Base-by-base conservation (phyloP, 768 basidiomycete species). In the Tylopilus balloui region DNA sequence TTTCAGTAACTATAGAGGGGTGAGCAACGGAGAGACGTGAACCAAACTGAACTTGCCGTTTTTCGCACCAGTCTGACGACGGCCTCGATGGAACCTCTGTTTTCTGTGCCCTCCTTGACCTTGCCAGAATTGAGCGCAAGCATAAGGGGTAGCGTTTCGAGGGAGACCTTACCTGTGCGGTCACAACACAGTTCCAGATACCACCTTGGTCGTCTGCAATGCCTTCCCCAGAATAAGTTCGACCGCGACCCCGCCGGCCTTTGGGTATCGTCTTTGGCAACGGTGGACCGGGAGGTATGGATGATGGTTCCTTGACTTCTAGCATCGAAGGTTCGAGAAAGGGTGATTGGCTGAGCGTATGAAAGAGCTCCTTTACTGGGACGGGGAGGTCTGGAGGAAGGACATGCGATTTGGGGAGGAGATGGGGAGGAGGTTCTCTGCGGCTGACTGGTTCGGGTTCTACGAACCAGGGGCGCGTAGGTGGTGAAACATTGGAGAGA, bases 91-190 rank as follows among this genome's bases (percentile, higher is more conserved):
- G 83, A 79, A 6, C 88, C 90, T 58, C 83, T 77, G 47, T 78
- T 81, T 71, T 92, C 88, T 7, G 86, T 86, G 9, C 89, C 89
- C 57, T 89, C 86, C 63, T 89, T 92, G 42, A 92, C 87, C 85
- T 88, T 17, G 52, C 14, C 47, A 41, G 19, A 35, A 35, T 51
- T 52, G 45, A 53, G 21, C 9, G 15, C 38, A 6, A 17, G 45
- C 1, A 17, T 5, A 13, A 14, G 20, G 4, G 13, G 21, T 9
- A 12, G 12, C 27, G n/a, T 1, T 1, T 10, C n/a, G 31, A 20
- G 28, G 12, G 11, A 6, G 38, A 44, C 52, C 66, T 27, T 48
- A 84, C 88, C 73, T 91, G 86, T 4, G 83, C 88, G 49, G 83
- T 71, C 12, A 90, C 70, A 14, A 84, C 69, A 88, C 89, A 90